Conservation (phyloP, 2,329 filamentous ascomycete species). For the Parafenestella ontariensis region DNA sequence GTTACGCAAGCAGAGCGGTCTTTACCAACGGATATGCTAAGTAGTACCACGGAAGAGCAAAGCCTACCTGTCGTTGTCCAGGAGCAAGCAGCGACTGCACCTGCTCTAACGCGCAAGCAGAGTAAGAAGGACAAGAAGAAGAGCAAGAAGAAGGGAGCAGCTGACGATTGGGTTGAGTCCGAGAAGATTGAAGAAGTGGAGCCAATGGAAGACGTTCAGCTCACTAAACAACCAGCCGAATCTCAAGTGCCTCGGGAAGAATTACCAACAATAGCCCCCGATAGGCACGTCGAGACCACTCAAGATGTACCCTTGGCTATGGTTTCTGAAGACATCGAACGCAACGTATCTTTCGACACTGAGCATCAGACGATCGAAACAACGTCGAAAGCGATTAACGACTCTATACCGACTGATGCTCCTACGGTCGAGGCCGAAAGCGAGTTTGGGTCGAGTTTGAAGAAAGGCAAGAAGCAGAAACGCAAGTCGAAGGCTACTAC, state of each 20-base stretch:
- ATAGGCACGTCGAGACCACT: not conserved
- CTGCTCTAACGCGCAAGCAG: slow-evolving; percentile 27
- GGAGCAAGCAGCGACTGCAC: slow-evolving; percentile 14
- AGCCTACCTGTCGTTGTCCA: not conserved
- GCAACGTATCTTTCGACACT: not conserved
- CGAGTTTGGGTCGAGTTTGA: slow-evolving; percentile 1
- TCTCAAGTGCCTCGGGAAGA: not conserved
- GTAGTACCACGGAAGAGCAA: not conserved
- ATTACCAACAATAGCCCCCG: not conserved
- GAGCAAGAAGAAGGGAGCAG: slow-evolving; percentile 22
- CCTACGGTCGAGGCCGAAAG: slow-evolving; percentile 5
- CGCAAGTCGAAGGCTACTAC: slow-evolving; percentile 20
- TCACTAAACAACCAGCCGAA: not conserved
- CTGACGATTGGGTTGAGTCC: slow-evolving; percentile 5
- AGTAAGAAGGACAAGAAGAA: slow-evolving; percentile 45
- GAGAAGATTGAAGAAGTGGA: slow-evolving; percentile 10
- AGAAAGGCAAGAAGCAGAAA: slow-evolving; percentile 27
- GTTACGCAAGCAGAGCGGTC: not conserved
- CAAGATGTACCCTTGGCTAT: not conserved
- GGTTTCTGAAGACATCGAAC: not conserved
- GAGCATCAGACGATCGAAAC: not conserved
- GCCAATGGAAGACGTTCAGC: not conserved
- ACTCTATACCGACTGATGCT: not conserved
- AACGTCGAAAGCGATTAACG: not conserved
- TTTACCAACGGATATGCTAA: not conserved